Evolutionary conservation across 1,139 yeast genomes (phyloP), one percentile per base, ranked within the genome.

Genomic region (Geotrichum carabidarum): DNA sequence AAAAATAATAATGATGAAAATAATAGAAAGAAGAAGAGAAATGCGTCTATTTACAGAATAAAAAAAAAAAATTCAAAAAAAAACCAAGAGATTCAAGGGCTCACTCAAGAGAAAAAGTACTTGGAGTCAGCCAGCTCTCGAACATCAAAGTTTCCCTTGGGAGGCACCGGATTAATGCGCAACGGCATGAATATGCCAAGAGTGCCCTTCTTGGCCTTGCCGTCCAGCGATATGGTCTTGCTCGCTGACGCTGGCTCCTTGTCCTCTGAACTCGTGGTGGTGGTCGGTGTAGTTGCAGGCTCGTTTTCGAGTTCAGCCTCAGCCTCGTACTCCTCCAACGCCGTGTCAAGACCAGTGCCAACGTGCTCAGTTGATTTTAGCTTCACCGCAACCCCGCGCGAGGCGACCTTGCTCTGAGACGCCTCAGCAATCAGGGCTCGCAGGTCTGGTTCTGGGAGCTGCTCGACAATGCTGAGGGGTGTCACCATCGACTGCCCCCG

Each of bases 121-220:
- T 78, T 78, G 57, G 96, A 87, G 48, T 83, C 79, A 64, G 79
- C 78, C 53, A 93, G 84, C 58, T 79, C 79, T 47, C 75, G 72
- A 44, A 93, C 95, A 66, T 91, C 95, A 65, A 91, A 88, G 35
- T 82, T 83, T 47, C 97, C 99, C 70, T 81, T 86, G 52, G 78
- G 73, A 12, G 98, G 98, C 44, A 90, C 80, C 0, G 76, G 78
- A 0, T 96, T 95, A 62, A 91, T 77, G 51, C 70, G 72, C 60
- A 91, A 74, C 17, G 95, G 96, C 8, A 81, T 82, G 48, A 81
- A 63, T 4, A 71, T 65, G 8, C 66, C 64, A 48, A 71, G 59
- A 8, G 45, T 43, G 22, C 49, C 61, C 45, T 58, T 61, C 53
- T 69, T 53, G 43, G 31, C 11, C 46, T 14, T 45, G 41, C 34